Conservation (phyloP, 2,329 filamentous ascomycete species). For the Diaporthe helianthi region DNA sequence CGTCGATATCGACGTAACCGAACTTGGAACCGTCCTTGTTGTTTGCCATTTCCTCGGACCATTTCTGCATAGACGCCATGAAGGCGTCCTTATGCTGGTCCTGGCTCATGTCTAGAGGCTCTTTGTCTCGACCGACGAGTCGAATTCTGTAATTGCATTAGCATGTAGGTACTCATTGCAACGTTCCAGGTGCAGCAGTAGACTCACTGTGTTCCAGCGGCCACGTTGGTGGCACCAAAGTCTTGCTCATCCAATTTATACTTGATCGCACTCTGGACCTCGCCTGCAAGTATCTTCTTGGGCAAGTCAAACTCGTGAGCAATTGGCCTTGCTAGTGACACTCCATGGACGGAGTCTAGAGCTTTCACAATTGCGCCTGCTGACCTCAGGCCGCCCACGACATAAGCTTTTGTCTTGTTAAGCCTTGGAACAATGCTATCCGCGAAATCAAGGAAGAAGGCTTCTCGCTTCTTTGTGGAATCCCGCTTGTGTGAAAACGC, state of each 20-base stretch:
- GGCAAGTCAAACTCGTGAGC: slow-evolving; percentile 56
- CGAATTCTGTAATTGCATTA: slow-evolving; percentile 25
- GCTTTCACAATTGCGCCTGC: slow-evolving; percentile 61
- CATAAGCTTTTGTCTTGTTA: slow-evolving; percentile 57
- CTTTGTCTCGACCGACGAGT: slow-evolving; percentile 35
- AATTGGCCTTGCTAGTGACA: slow-evolving; percentile 60
- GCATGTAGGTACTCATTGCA: not conserved
- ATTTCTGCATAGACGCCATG: slow-evolving; percentile 41
- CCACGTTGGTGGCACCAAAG: slow-evolving; percentile 43
- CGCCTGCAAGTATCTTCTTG: slow-evolving; percentile 53
- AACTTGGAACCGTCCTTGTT: slow-evolving; percentile 44
- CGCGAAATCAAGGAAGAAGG: slow-evolving; percentile 66
- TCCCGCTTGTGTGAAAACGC: slow-evolving; percentile 60
- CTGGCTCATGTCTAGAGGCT: slow-evolving; percentile 42
- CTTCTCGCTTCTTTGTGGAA: slow-evolving; percentile 60
- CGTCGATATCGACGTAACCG: slow-evolving; percentile 44
- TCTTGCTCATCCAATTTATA: slow-evolving; percentile 55
- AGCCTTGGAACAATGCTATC: slow-evolving; percentile 54
- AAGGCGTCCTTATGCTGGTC: slow-evolving; percentile 44
- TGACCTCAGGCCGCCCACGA: slow-evolving; percentile 62
- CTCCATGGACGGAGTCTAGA: slow-evolving; percentile 60
- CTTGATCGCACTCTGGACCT: slow-evolving; percentile 55
- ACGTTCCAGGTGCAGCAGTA: not conserved
- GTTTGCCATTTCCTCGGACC: slow-evolving; percentile 42
- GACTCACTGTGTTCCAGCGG: slow-evolving; percentile 34